Conservation (phyloP, 1,284 basidiomycete species). For the Ganoderma lingzhi region DNA sequence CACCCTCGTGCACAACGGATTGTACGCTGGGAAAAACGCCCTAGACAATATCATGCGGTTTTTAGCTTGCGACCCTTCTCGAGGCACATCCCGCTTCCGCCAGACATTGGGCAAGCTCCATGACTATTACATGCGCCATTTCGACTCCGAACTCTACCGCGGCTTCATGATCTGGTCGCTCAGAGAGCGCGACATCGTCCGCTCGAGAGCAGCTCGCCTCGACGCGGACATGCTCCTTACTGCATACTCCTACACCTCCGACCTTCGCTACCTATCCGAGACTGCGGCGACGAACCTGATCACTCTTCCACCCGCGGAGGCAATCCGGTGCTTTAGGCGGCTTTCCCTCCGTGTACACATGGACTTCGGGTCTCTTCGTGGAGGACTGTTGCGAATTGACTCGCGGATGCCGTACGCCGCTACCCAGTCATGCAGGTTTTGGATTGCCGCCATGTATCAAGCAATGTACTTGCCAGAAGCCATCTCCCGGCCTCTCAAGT, state of each 20-base stretch:
- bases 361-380: background rate
- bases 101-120: background rate
- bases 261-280: conserved; percentile 2
- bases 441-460: conserved; percentile 5
- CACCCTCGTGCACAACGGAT: background rate
- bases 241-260: background rate
- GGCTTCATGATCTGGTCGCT: background rate
- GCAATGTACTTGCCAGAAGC: conserved; percentile 9
- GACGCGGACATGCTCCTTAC: conserved; percentile 2
- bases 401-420: background rate
- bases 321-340: background rate
- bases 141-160: background rate
- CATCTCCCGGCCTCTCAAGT: background rate
- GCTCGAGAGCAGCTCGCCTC: background rate
- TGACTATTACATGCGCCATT: background rate
- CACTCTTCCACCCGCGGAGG: background rate
- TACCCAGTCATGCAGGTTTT: background rate
- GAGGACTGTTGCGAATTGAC: background rate
- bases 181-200: background rate
- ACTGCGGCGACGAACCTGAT: background rate
- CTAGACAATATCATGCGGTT: background rate
- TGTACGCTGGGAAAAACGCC: background rate
- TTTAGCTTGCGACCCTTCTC: background rate
- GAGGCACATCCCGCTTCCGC: background rate
- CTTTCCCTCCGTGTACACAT: background rate